Base-by-base conservation (phyloP, 345 rosid species). In the Abelmoschus esculentus region DNA sequence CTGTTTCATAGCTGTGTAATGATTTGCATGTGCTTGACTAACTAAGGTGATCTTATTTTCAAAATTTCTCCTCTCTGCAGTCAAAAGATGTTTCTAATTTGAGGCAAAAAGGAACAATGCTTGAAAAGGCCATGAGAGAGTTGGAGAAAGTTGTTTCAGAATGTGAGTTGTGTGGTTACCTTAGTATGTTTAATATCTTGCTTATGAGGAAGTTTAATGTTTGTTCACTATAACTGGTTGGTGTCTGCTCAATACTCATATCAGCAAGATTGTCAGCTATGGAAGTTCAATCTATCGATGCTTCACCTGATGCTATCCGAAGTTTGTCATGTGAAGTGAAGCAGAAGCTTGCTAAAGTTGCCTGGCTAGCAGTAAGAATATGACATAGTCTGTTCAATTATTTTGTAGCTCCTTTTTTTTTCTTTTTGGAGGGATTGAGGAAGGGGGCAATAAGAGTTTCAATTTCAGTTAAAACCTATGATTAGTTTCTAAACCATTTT, bases 341-440 rank as follows among this genome's bases (percentile, higher is more conserved):
- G 77, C 84, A 46, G 74, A 81, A 77, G 76, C 81, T 81, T 61
- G 81, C 84, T 61, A 81, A 81, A 78, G 81, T 81, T 78, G 84
- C 84, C 31, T 73, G 77, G 73, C 69, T 78, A 32, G 81, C 79
- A 7, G 84, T 81, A 70, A 60, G 54, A 28, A 29, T 26, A 31
- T 26, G 47, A 40, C 17, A 60, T 55, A 52, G 42, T 38, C 29
- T 26, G 17, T 59, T 66, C 19, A 6, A 12, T 42, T 66, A 8
- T 15, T 65, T 29, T 11, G 54, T 38, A 11, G 58, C 14, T 32
- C 40, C 4, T 50, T 19, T 60, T 31, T 7, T 60, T 14, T 31
- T 38, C 8, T 7, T 14, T 60, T 60, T 6, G 19, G 58, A 55
- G 42, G 1, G 15, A n/a, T n/a, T n/a, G 13, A 6, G 49, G 46